Percentiles rank a stretch among this genome's conserved stretches.
Evolutionary conservation across 2,329 filamentous ascomycete species (phyloP).

Genomic region (Fusarium sp.): DNA sequence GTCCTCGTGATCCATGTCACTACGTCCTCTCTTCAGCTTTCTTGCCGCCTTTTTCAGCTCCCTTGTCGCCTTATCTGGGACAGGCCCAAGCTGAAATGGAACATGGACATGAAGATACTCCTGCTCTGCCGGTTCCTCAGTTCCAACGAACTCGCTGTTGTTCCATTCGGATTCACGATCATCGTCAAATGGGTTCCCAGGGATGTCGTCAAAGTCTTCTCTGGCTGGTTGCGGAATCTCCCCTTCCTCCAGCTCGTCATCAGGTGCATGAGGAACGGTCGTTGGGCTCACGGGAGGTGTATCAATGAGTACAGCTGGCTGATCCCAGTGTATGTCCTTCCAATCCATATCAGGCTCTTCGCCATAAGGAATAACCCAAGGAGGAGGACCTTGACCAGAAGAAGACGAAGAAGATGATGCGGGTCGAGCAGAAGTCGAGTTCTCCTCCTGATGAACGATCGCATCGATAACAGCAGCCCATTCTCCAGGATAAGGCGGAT

Average conservation of each 20-base stretch:
- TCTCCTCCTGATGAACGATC: not conserved
- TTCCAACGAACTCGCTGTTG: not conserved
- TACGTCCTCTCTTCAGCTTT: not conserved
- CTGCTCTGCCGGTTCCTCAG: not conserved
- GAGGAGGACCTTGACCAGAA: not conserved
- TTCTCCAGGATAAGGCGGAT: not conserved
- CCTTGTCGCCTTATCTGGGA: no score
- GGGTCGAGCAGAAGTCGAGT: not conserved
- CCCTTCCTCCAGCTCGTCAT: no score
- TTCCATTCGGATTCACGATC: not conserved
- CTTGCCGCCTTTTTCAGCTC: not conserved
- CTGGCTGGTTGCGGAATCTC: not conserved
- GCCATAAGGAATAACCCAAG: not conserved
- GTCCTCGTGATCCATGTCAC: not conserved
- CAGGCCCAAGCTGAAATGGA: not conserved
- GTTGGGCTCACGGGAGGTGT: not conserved
- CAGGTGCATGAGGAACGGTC: not conserved
- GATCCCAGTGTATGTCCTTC: not conserved
- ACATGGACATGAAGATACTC: not conserved
- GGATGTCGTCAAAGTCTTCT: not conserved
- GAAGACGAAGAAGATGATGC: not conserved
- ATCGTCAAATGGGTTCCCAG: not conserved
- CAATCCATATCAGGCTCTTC: conserved; percentile 6
- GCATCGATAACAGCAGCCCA: not conserved
- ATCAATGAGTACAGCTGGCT: not conserved